phyloP scores from a whole-genome alignment of 2,329 filamentous ascomycete species.

The Colletotrichum eremochloae region DNA sequence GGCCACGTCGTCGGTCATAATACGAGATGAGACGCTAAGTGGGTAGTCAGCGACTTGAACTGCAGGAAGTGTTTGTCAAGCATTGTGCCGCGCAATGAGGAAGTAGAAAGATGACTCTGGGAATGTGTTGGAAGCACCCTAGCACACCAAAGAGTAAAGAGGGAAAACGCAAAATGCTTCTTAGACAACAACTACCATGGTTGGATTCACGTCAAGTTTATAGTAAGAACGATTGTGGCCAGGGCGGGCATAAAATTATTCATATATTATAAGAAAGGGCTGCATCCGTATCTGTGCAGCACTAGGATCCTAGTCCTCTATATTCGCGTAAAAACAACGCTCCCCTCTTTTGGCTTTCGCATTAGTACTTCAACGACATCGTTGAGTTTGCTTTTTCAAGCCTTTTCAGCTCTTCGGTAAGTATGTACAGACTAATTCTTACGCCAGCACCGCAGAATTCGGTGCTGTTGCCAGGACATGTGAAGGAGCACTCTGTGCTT shows the following conservation, averaged over 20 bases:
- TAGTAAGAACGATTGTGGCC: accelerated
- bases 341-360: neutral
- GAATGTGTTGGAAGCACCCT: too few species aligned
- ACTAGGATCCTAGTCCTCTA: constrained; percentile 1
- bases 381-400: constrained; percentile 19
- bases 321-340: constrained; percentile 16
- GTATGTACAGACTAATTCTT: constrained; percentile 52
- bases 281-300: constrained; percentile 21
- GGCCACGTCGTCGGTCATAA: neutral
- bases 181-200: neutral
- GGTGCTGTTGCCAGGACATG: constrained; percentile 38
- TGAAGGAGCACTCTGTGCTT: constrained; percentile 39
- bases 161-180: too few species aligned
- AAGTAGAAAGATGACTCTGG: neutral
- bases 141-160: too few species aligned
- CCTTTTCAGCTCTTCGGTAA: constrained; percentile 13
- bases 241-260: neutral
- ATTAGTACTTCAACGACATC: neutral
- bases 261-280: constrained; percentile 6
- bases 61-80: neutral
- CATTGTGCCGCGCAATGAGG: neutral
- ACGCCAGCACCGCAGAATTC: constrained; percentile 44
- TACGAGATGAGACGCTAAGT: neutral
- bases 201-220: neutral
- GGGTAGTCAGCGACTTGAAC: neutral